Conservation (phyloP, 2,329 filamentous ascomycete genomes). For the Stachybotrys chartarum region DNA sequence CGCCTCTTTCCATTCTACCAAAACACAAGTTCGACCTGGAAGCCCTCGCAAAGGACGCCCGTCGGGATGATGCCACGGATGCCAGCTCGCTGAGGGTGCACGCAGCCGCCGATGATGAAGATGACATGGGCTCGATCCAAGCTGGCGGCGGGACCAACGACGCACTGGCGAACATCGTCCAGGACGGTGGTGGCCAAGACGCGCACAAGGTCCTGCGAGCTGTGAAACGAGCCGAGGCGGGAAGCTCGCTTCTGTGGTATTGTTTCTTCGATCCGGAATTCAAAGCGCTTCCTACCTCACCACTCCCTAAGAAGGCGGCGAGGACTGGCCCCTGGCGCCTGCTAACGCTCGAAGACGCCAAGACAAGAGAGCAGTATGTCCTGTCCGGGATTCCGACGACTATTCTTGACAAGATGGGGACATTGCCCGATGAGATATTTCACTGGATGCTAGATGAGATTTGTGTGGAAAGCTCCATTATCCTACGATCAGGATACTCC, state of each 20-base stretch:
- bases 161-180: constrained; percentile 22
- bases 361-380: constrained; percentile 50
- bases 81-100: constrained; percentile 42
- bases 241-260: constrained; percentile 28
- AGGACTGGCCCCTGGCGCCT: constrained; percentile 36
- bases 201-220: constrained; percentile 39
- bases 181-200: constrained; percentile 31
- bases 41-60: constrained; percentile 51
- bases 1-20: constrained; percentile 42
- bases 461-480: constrained; percentile 44
- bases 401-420: constrained; percentile 24
- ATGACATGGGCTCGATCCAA: constrained; percentile 1
- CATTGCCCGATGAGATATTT: constrained; percentile 57
- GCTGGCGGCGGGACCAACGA: constrained; percentile 8
- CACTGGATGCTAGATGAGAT: constrained; percentile 59
- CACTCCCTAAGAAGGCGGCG: constrained; percentile 20
- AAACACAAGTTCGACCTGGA: constrained; percentile 60
- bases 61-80: constrained; percentile 51
- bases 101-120: constrained; percentile 20
- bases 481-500: constrained; percentile 54
- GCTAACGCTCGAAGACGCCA: constrained; percentile 34
- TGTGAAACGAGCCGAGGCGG: constrained; percentile 41
- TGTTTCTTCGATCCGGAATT: constrained; percentile 42
- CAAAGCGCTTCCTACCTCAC: constrained; percentile 13
- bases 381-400: constrained; percentile 55